Evolutionary conservation across 148 eudicot species (phyloP), one percentile per base, ranked within the genome.

Genomic region (Rhododendron ferrugineum): DNA sequence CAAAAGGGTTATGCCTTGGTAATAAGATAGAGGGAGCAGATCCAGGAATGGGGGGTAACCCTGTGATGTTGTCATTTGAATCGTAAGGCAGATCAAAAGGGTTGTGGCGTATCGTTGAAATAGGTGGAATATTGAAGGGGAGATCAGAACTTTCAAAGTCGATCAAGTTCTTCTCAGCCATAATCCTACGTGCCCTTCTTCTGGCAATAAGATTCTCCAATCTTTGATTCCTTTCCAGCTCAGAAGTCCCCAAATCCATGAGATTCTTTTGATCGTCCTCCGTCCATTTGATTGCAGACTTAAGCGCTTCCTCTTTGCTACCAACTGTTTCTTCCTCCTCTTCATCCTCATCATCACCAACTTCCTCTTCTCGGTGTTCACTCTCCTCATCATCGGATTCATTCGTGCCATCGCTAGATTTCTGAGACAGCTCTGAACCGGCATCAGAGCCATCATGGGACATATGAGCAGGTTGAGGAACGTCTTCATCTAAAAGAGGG

Each of bases 201-300:
- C 86, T 88, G 37, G 93, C 90, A 62, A 93, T 89, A 40, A 93
- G 91, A 86, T 84, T 91, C 86, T 93, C 94, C 79, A 93, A 79
- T 16, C 94, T 90, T 80, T 88, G 92, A 82, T 93, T 89, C 84
- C 95, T 90, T 86, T 93, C 95, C 26, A 92, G 84, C 84, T 93
- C 94, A 14, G 89, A 87, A 82, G 85, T 89, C 73, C 92, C 91
- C 52, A 93, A 62, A 82, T 89, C 91, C 85, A 91, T 86, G 18
- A 92, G 87, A 86, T 93, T 93, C 86, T 91, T 93, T 86, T 93
- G 93, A 66, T 93, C 95, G 76, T 92, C 92, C 58, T 92, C 95
- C 22, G 95, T 93, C 95, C 95, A 93, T 49, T 88, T 87, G 56
- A 92, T 89, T 47, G 88, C 92, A 34, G 88, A 85, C 80, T 90